Percentiles rank a stretch among this genome's conserved stretches.
phyloP scores from a whole-genome alignment of 345 rosid genomes.

The Syzygium grande region DNA sequence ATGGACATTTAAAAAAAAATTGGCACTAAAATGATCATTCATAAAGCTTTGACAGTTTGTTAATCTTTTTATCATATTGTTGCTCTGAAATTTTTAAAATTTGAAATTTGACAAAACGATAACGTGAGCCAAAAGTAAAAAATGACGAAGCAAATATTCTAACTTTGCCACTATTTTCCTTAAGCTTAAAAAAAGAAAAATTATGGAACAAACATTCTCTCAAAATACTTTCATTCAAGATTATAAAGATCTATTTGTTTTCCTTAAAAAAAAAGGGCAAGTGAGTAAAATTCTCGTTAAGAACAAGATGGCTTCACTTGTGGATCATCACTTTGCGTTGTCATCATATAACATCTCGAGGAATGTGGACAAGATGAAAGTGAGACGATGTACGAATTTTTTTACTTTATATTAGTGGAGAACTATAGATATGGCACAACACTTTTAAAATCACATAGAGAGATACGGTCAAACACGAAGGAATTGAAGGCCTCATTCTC shows the following conservation, averaged over 20 bases:
- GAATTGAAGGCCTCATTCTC: not conserved
- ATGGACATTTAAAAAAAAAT: too few relatives aligned
- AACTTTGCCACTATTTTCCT: not conserved
- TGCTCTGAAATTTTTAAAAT: too few relatives aligned
- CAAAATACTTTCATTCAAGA: not conserved
- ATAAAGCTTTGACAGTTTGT: not conserved
- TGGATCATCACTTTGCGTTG: not conserved
- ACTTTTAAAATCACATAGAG: not conserved
- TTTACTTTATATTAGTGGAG: not conserved
- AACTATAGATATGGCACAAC: not conserved
- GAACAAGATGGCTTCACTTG: not conserved
- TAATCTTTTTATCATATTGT: too few relatives aligned
- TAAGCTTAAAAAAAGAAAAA: not conserved
- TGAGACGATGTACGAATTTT: not conserved
- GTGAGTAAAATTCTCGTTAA: not conserved
- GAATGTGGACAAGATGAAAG: not conserved
- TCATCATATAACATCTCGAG: not conserved
- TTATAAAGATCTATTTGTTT: not conserved
- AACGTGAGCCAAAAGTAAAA: not conserved
- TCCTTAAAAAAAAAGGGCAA: not conserved
- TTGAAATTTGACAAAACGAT: too few relatives aligned
- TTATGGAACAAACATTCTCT: not conserved
- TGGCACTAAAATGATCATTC: too few relatives aligned
- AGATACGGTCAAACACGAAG: not conserved
- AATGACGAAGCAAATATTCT: too few relatives aligned